These are phyloP conservation scores for Metschnikowia peoriensis DNA, from an alignment of 805 yeast genomes.

Conservation along the genomic window DNA sequence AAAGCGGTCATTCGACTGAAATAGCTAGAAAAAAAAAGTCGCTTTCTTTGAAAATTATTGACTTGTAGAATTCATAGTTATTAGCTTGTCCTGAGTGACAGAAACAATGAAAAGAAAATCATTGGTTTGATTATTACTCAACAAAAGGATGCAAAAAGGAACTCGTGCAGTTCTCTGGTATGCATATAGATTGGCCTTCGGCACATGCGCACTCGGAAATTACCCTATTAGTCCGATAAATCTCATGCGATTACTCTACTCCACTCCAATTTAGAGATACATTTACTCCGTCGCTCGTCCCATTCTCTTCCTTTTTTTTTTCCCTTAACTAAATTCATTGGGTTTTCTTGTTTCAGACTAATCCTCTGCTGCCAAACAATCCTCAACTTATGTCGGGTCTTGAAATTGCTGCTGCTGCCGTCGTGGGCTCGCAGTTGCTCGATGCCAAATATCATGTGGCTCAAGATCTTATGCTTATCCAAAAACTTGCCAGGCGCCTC, in stretches of 20 bases:
- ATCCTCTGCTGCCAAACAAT: background rate
- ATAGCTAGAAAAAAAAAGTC: background rate
- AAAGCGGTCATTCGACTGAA: background rate
- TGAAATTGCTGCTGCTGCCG: conserved; percentile 43
- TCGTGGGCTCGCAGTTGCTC: conserved; percentile 43
- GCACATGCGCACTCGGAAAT: conserved; percentile 2
- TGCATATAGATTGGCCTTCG: conserved; percentile 1
- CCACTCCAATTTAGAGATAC: background rate
- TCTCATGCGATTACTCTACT: background rate
- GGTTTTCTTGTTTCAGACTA: background rate
- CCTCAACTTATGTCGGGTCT: conserved; percentile 28
- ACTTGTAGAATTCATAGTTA: too few relatives aligned
- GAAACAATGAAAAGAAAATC: too few relatives aligned
- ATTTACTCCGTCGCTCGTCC: background rate
- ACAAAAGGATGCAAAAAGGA: too few relatives aligned
- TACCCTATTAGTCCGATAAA: background rate
- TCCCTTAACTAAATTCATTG: background rate
- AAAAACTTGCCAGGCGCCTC: conserved; percentile 47
- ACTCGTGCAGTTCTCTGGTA: background rate
- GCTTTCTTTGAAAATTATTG: too few relatives aligned
- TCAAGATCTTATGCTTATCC: conserved; percentile 55
- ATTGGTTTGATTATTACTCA: too few relatives aligned
- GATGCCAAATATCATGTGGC: conserved; percentile 45
- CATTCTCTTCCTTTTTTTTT: background rate
- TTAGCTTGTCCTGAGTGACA: too few relatives aligned